Conservation (phyloP, 2,329 filamentous ascomycete species). For the Pseudogymnoascus sp. region DNA sequence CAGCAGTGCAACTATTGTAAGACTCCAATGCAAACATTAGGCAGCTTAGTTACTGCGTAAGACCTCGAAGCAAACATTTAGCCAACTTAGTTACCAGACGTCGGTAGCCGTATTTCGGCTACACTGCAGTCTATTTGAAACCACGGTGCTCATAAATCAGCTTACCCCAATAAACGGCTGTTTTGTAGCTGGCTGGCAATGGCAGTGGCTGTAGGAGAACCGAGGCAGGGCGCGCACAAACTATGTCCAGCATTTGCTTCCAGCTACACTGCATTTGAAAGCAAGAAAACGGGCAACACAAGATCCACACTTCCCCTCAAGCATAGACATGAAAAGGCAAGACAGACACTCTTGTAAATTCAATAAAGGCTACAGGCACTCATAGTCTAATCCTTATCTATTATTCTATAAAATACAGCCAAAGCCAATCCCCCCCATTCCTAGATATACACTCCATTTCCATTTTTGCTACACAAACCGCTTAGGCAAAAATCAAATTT, state of each 20-base stretch:
- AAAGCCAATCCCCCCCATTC: conserved; percentile 24
- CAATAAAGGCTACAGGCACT: conserved; percentile 17
- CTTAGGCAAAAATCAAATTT: conserved; percentile 35
- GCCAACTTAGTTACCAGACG: background rate
- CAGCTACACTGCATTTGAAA: background rate
- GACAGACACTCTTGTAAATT: conserved; percentile 19
- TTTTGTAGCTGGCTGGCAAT: background rate
- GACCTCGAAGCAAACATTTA: background rate
- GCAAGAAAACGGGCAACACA: background rate
- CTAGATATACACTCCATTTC: conserved; percentile 25
- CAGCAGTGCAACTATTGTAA: background rate
- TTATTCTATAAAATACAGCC: conserved; percentile 31
- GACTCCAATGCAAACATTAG: background rate
- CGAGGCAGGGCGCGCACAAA: background rate
- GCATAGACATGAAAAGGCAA: background rate
- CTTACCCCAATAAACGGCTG: background rate
- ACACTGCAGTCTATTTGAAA: background rate
- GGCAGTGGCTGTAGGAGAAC: background rate
- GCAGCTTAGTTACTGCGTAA: background rate
- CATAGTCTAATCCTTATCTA: conserved; percentile 26
- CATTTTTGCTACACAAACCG: conserved; percentile 20
- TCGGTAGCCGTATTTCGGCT: background rate
- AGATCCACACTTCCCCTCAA: background rate
- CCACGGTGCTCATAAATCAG: background rate
- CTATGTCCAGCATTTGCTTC: background rate